Conservation (phyloP, 2,329 filamentous ascomycete species). For the Colletotrichum eleusines region DNA sequence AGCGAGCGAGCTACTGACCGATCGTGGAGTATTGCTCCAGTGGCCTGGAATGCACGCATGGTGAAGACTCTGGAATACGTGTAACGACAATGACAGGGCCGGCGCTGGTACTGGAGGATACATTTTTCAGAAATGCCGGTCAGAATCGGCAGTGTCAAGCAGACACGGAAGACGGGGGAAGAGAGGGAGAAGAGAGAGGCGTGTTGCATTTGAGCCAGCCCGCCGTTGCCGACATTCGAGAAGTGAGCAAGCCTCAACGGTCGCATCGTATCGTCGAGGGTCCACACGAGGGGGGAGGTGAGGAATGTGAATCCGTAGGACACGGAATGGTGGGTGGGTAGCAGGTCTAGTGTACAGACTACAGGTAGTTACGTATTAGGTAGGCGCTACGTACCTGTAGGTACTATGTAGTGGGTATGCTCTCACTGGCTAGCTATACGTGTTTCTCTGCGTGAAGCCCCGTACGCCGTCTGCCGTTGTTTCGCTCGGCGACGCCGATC, state of each 20-base stretch:
- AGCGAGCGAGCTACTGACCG: not conserved
- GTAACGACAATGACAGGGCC: not conserved
- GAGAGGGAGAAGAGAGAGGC: not conserved
- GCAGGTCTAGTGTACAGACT: not conserved
- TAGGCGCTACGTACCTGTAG: no score
- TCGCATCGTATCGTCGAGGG: conserved; percentile 8
- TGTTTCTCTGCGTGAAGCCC: not conserved
- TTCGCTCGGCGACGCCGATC: conserved; percentile 35
- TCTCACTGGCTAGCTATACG: not conserved
- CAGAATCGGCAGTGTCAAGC: not conserved
- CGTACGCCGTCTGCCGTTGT: conserved; percentile 9
- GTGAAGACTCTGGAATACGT: not conserved
- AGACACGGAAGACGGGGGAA: not conserved
- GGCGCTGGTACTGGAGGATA: not conserved
- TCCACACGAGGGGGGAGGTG: not conserved
- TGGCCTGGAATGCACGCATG: no score
- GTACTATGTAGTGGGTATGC: no score
- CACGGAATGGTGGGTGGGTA: conserved; percentile 15
- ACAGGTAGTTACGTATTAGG: no score
- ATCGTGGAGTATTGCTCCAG: not conserved
- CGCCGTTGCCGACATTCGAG: conserved; percentile 25
- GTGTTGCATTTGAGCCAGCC: conserved; percentile 9
- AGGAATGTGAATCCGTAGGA: conserved; percentile 8
- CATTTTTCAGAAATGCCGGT: not conserved
- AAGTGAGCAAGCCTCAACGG: conserved; percentile 22